Conservation (phyloP, 1,139 yeast genomes). For the Nakaseomyces kungkrabaensis region DNA sequence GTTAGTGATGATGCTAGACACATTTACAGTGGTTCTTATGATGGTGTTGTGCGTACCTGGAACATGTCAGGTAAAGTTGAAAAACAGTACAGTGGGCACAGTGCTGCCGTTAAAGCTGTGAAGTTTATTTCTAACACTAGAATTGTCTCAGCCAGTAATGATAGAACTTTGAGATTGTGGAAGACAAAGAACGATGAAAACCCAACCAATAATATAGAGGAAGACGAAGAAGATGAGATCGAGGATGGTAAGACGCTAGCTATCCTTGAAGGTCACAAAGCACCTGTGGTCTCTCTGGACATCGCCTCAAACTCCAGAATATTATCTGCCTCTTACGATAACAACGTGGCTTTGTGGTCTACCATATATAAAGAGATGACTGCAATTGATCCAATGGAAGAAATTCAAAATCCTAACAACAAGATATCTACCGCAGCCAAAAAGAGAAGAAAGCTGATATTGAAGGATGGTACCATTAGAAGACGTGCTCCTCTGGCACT, state of each 20-base stretch:
- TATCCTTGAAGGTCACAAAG: slow-evolving; percentile 78
- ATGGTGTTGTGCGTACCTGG: slow-evolving; percentile 88
- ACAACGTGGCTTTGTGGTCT: slow-evolving; percentile 81
- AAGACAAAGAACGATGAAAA: slow-evolving; percentile 46
- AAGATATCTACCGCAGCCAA: slow-evolving; percentile 64
- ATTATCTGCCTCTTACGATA: slow-evolving; percentile 77
- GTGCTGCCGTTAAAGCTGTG: slow-evolving; percentile 75
- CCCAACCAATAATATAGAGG: slow-evolving; percentile 27
- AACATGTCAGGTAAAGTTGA: slow-evolving; percentile 74
- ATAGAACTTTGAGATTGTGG: slow-evolving; percentile 85
- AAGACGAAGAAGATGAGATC: slow-evolving; percentile 42
- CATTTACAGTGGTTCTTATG: slow-evolving; percentile 84
- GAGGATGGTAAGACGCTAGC: slow-evolving; percentile 73
- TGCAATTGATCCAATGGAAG: slow-evolving; percentile 52
- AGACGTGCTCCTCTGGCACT: slow-evolving; percentile 74
- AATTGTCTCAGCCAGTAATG: slow-evolving; percentile 80
- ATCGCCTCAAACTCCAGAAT: slow-evolving; percentile 50
- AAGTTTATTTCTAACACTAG: slow-evolving; percentile 67
- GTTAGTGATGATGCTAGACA: slow-evolving; percentile 31
- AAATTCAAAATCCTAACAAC: slow-evolving; percentile 35
- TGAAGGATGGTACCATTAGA: slow-evolving; percentile 65
- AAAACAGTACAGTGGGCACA: slow-evolving; percentile 78
- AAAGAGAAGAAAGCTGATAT: slow-evolving; percentile 76
- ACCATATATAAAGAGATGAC: slow-evolving; percentile 77
- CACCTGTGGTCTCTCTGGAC: slow-evolving; percentile 71